Evolutionary conservation across 176 grass and related monocot species (phyloP).

Genomic region (Otatea glauca): DNA sequence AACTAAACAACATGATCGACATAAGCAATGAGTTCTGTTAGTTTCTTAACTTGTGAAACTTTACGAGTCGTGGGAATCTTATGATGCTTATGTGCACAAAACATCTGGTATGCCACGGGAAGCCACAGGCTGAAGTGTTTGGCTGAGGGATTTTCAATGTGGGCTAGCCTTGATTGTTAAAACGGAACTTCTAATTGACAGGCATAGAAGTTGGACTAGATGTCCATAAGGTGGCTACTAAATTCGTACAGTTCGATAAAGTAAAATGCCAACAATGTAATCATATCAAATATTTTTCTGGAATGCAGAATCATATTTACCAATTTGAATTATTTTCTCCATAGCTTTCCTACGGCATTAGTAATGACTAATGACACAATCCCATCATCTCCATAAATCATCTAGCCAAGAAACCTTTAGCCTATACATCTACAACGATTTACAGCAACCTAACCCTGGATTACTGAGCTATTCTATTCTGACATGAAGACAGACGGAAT

Average conservation of each 20-base stretch:
- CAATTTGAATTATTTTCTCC: neutral
- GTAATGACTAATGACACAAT: no score
- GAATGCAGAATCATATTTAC: neutral
- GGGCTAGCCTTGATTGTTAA: no score
- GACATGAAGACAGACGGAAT: neutral
- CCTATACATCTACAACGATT: neutral
- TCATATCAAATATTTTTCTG: neutral
- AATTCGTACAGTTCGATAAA: neutral
- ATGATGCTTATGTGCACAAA: neutral
- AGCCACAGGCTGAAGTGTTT: neutral
- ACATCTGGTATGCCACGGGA: neutral
- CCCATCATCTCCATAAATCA: neutral
- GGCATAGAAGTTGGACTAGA: neutral
- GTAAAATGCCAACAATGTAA: neutral
- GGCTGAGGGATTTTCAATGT: neutral
- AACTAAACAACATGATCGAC: neutral
- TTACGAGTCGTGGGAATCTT: neutral
- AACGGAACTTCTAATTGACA: neutral
- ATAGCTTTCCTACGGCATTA: neutral
- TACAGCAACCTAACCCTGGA: neutral
- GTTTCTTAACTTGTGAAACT: neutral
- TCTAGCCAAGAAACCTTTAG: neutral
- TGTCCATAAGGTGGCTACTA: neutral
- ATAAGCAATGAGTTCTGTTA: neutral
- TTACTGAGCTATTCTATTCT: neutral